phyloP scores from a whole-genome alignment of 1,284 basidiomycete species.

The Mycena sp. region DNA sequence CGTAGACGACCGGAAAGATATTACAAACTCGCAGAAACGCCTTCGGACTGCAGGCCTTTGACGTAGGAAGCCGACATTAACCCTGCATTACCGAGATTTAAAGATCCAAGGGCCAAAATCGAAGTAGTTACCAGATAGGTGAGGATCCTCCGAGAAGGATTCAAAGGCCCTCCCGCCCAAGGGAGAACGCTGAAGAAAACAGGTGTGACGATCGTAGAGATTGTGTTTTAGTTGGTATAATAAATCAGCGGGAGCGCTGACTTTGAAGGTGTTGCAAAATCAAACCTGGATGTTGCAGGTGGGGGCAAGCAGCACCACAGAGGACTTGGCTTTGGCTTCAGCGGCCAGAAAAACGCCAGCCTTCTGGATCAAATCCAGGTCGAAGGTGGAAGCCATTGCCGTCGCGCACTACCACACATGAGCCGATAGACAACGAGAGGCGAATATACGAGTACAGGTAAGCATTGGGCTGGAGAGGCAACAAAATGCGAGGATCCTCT shows the following conservation, averaged over 20 bases:
- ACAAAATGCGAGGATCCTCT: conserved; percentile 74
- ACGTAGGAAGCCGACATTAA: conserved; percentile 70
- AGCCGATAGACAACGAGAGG: conserved; percentile 1
- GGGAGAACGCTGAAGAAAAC: conserved; percentile 57
- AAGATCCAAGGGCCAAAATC: background rate
- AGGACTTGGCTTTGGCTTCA: conserved; percentile 72
- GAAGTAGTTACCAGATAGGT: conserved; percentile 59
- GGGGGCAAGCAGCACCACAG: conserved; percentile 69
- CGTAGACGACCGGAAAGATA: conserved; percentile 1
- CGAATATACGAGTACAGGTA: conserved; percentile 55
- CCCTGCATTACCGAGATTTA: conserved; percentile 46
- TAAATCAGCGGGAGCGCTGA: no score
- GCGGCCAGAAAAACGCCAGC: conserved; percentile 67
- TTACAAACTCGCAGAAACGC: conserved; percentile 62
- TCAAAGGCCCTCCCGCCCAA: conserved; percentile 74
- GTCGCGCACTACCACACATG: conserved; percentile 61
- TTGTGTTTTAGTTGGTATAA: no score
- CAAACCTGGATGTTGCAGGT: conserved; percentile 67
- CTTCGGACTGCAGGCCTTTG: conserved; percentile 70
- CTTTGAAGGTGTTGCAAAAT: background rate
- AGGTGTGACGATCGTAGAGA: background rate
- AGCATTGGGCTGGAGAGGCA: conserved; percentile 67
- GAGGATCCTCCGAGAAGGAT: conserved; percentile 75
- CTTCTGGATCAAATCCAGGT: conserved; percentile 60
- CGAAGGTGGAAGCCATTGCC: conserved; percentile 72